Base-by-base conservation (phyloP, 805 yeast genomes). In the Ogataea nonfermentans region DNA sequence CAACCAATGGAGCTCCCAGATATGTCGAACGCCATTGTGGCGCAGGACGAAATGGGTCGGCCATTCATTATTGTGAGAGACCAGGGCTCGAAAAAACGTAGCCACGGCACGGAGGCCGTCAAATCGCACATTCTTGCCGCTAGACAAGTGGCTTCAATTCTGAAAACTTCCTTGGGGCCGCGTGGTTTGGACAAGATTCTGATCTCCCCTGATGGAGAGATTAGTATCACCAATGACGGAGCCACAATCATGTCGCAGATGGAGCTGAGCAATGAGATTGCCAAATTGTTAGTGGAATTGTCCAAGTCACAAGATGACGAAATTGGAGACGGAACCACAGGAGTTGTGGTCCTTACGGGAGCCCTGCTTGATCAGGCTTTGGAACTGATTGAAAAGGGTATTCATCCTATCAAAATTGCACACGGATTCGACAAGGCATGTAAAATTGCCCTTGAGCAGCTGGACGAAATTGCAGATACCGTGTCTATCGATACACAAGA, bases 1-100 rank as follows among this genome's bases (percentile, higher is more conserved):
- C 65, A 51, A 46, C 47, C 46, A 34, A 62, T 67, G 64, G 68
- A 65, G 32, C 75, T 79, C 84, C 96, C 96, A 28, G 99, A 93
- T 64, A 72, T 93, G 76, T 90, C 98, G 52, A 93, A 95, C 59
- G 99, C 99, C 66, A 89, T 93, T 55, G 88, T 93, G 71, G 98
- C 99, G 3, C 99, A 91, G 66, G 99, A 93, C 63, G 99, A 93
- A 66, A 87, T 85, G 90, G 99, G 99, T 14, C 82, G 99, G 66
- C 99, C 99, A 14, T 88, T 93, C 62, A 91, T 93, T 59, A 93
- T 93, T 61, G 99, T 93, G 38, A 80, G 93, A 62, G 99, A 93
- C 45, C 74, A 69, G 44, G 72, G 71, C 4, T 55, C 59, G 27
- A 69, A 69, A 47, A 59, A 63, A 43, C 73, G 90, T 61, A 71